Conservation (phyloP, 129 eudicot genomes). For the Lactuca saligna region DNA sequence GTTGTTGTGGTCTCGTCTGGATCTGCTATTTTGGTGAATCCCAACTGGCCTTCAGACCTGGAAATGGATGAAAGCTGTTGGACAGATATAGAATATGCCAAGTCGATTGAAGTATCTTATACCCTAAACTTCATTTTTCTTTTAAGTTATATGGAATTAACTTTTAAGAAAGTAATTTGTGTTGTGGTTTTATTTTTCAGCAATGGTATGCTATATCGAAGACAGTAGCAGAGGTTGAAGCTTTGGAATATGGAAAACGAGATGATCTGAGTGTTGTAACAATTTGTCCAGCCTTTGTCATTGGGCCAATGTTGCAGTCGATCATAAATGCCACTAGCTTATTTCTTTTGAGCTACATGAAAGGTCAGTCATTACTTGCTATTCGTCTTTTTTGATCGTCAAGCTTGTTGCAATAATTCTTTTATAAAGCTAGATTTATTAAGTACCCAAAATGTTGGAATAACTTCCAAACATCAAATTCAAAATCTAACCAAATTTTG, state of each 20-base stretch:
- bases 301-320: conserved; percentile 57
- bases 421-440: too few species aligned
- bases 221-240: conserved; percentile 44
- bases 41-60: conserved; percentile 38
- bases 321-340: conserved; percentile 39
- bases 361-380: conserved; percentile 23
- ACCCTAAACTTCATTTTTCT: neutral
- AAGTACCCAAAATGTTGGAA: too few species aligned
- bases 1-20: conserved; percentile 44
- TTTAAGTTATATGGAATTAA: neutral
- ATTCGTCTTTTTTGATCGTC: neutral
- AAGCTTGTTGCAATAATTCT: neutral
- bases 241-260: conserved; percentile 30
- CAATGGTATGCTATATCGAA: conserved; percentile 42
- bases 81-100: conserved; percentile 38
- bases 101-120: conserved; percentile 19
- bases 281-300: conserved; percentile 41
- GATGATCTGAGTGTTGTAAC: conserved; percentile 33
- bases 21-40: conserved; percentile 32
- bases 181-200: conserved; percentile 23
- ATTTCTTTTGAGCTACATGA: conserved; percentile 34
- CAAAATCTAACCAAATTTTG: too few species aligned
- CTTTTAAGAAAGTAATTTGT: neutral
- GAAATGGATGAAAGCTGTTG: conserved; percentile 47
- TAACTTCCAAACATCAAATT: too few species aligned